A percentile compares a stretch with the other conserved stretches of the same genome.
Conservation (phyloP, 192 early-diverging fungal genomes). For the Backusella liffmaniae region DNA sequence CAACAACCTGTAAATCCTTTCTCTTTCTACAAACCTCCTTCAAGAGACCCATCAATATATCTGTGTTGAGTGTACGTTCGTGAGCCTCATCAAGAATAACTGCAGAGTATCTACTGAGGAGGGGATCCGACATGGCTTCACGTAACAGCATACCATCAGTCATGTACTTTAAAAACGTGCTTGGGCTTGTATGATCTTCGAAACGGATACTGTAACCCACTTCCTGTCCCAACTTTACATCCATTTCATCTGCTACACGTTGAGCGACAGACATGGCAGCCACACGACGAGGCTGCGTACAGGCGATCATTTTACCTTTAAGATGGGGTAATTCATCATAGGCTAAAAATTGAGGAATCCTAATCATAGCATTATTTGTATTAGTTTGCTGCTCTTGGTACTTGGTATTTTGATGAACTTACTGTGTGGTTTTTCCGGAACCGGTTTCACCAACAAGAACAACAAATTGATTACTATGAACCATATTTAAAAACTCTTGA, state of each 20-base stretch:
- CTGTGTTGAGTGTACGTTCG: constrained; percentile 94
- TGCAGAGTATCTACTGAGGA: constrained; percentile 85
- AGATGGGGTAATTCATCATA: constrained; percentile 89
- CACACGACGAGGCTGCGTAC: constrained; percentile 98
- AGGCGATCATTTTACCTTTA: constrained; percentile 91
- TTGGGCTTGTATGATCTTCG: constrained; percentile 86
- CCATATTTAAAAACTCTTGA: constrained; percentile 83
- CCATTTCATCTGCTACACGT: constrained; percentile 97
- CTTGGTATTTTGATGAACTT: constrained; percentile 21
- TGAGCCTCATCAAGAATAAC: constrained; percentile 99
- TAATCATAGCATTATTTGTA: constrained; percentile 18
- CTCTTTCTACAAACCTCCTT: constrained; percentile 82
- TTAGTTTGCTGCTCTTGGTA: neutral
- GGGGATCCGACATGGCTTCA: constrained; percentile 95
- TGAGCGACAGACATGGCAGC: constrained; percentile 99
- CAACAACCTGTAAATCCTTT: constrained; percentile 85
- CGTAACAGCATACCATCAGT: constrained; percentile 99
- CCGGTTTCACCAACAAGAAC: constrained; percentile 98
- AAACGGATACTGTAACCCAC: constrained; percentile 99
- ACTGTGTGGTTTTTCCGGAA: constrained; percentile 98
- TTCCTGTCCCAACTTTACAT: constrained; percentile 88
- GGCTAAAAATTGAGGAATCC: constrained; percentile 94
- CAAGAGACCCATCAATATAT: constrained; percentile 98
- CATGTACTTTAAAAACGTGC: constrained; percentile 93
- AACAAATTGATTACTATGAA: constrained; percentile 93